Conservation (phyloP, 1,139 yeast species). For the Geotrichum aggregatum region DNA sequence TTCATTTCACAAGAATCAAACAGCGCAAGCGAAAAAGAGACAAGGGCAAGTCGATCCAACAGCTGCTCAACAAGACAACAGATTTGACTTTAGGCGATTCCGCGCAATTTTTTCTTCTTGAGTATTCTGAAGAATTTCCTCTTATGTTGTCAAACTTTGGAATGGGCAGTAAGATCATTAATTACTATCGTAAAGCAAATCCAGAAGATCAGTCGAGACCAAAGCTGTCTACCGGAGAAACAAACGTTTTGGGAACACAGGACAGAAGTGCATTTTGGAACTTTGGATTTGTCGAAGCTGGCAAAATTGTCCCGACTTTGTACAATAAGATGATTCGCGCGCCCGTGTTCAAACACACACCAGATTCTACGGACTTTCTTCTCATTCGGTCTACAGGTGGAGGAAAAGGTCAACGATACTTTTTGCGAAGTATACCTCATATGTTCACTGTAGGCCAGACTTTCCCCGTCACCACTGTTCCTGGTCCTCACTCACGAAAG, state of each 20-base stretch:
- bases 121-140: conserved; percentile 89
- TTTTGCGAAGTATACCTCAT: conserved; percentile 62
- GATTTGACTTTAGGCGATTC: conserved; percentile 85
- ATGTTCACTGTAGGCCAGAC: conserved; percentile 87
- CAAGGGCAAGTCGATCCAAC: conserved; percentile 73
- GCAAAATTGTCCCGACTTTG: conserved; percentile 86
- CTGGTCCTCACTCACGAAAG: conserved; percentile 96
- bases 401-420: conserved; percentile 50
- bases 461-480: conserved; percentile 89
- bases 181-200: conserved; percentile 80
- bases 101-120: conserved; percentile 71
- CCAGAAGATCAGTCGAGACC: conserved; percentile 86
- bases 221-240: conserved; percentile 85
- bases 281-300: conserved; percentile 94
- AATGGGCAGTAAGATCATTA: conserved; percentile 91
- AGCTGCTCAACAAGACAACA: conserved; percentile 62
- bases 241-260: conserved; percentile 89
- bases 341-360: conserved; percentile 85
- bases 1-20: conserved; percentile 72
- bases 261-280: conserved; percentile 98
- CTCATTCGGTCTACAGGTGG: conserved; percentile 79
- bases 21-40: conserved; percentile 86
- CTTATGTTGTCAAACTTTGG: conserved; percentile 81
- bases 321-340: conserved; percentile 92
- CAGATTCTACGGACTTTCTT: conserved; percentile 73